These are phyloP conservation scores for Fusarium sp. DNA, from an alignment of 2,329 filamentous ascomycete genomes.

Conservation along the genomic window DNA sequence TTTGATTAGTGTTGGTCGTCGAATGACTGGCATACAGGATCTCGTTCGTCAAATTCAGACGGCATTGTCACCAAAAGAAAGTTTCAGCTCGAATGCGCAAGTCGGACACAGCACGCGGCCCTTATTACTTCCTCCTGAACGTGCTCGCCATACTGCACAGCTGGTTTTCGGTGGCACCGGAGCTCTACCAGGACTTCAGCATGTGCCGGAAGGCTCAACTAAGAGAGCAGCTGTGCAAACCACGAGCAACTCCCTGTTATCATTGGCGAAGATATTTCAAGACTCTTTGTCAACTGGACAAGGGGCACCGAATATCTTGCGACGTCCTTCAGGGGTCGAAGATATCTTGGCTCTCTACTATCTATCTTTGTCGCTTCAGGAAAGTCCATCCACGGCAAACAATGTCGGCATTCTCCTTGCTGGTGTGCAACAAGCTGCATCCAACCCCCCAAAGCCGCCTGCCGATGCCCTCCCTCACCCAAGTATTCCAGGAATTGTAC, in stretches of 20 bases:
- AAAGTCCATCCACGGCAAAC: slow-evolving; percentile 96
- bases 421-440: slow-evolving; percentile 79
- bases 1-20: slow-evolving; percentile 82
- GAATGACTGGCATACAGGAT: slow-evolving; percentile 76
- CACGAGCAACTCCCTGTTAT: slow-evolving; percentile 94
- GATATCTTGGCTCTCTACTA: slow-evolving; percentile 97
- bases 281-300: slow-evolving; percentile 88
- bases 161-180: slow-evolving; percentile 83
- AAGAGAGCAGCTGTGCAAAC: slow-evolving; percentile 87
- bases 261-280: slow-evolving; percentile 96
- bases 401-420: slow-evolving; percentile 98
- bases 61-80: slow-evolving; percentile 66
- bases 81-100: slow-evolving; percentile 22
- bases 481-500: slow-evolving; percentile 80
- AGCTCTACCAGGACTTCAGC: slow-evolving; percentile 84
- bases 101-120: slow-evolving; percentile 57
- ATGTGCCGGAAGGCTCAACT: slow-evolving; percentile 71
- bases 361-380: slow-evolving; percentile 90
- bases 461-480: slow-evolving; percentile 41
- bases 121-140: slow-evolving; percentile 84
- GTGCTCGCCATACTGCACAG: slow-evolving; percentile 83
- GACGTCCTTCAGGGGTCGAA: slow-evolving; percentile 80
- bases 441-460: slow-evolving; percentile 48
- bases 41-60: slow-evolving; percentile 83
- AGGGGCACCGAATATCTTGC: slow-evolving; percentile 64